Base-by-base conservation (phyloP, 2,329 filamentous ascomycete genomes). In the Sporothrix schenckii region DNA sequence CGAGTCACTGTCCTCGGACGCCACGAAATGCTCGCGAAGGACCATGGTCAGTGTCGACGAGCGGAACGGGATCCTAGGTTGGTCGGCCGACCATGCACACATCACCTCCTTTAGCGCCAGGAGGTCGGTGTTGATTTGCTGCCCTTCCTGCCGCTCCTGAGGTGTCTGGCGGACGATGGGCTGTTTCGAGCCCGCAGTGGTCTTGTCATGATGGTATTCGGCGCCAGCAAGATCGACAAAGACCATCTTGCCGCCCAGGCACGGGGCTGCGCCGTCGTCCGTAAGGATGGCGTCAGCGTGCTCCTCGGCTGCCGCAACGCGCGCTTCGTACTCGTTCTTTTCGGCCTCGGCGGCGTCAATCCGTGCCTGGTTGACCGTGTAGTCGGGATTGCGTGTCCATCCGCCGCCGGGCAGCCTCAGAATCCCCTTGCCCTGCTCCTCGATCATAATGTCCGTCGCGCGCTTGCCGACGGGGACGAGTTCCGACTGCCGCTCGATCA, bases 91-190 rank as follows among this genome's bases (percentile, higher is more conserved):
- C 63, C 63, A 66, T 5, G 63, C 63, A 3, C 63, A 16, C 44
- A 66, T 66, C 13, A 66, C 63, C 63, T 66, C 63, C 63, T 66
- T 66, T 14, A 66, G 19, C 5, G 63, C 63, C 24, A 52, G n/a
- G 16, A 66, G 30, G 47, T 66, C 63, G 34, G 47, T 66, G 27
- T 66, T 66, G 47, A 66, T 66, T 14, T 66, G 47, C 16, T n/a
- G 63, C 10, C 63, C 63, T 21, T 66, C 63, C n/a, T 52, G 47
- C 24, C 63, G 63, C 27, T 52, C 63, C n/a, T 66, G 63, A 9
- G 63, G 7, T 14, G 63, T 66, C 47, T 66, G 63, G 10, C n/a
- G 44, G 9, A 14, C 34, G 34, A 9, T 9, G 34, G 34, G 34
- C 34, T 6, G 34, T 7, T 34, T 34, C 34, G 5, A 6, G 1